Percentiles rank a stretch among this genome's conserved stretches.
phyloP scores from a whole-genome alignment of 1,139 yeast species.

The Blastobotrys illinoisensis region DNA sequence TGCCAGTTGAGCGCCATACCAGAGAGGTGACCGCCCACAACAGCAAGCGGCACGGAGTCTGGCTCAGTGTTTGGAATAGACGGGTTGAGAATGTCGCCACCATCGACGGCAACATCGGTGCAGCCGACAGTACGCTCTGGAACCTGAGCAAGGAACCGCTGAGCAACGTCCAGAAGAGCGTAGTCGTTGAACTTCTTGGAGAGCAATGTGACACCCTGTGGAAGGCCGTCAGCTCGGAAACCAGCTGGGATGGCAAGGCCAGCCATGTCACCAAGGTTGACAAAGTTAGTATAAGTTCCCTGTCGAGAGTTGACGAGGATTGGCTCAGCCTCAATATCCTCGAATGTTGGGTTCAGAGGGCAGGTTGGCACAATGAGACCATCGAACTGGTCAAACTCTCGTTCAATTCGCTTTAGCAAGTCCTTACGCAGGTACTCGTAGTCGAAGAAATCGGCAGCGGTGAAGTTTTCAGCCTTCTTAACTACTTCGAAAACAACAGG shows the following conservation, averaged over 20 bases:
- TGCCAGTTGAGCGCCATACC: slow-evolving; percentile 96
- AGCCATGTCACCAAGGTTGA: slow-evolving; percentile 86
- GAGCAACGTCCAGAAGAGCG: slow-evolving; percentile 81
- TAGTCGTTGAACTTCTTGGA: slow-evolving; percentile 80
- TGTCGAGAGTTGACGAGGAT: slow-evolving; percentile 75
- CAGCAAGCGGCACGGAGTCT: slow-evolving; percentile 63
- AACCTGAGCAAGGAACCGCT: slow-evolving; percentile 53
- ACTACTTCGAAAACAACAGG: slow-evolving; percentile 79
- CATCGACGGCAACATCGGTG: slow-evolving; percentile 27
- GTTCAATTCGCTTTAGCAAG: slow-evolving; percentile 58
- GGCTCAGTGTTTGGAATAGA: slow-evolving; percentile 36
- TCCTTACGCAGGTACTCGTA: slow-evolving; percentile 80
- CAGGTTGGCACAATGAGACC: slow-evolving; percentile 87
- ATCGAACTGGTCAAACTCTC: slow-evolving; percentile 55
- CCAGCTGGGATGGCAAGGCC: slow-evolving; percentile 92
- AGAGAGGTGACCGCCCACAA: slow-evolving; percentile 89
- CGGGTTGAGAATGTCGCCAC: slow-evolving; percentile 38
- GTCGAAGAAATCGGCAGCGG: slow-evolving; percentile 79
- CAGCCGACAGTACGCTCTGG: slow-evolving; percentile 47
- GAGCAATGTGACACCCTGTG: slow-evolving; percentile 83
- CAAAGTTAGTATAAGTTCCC: slow-evolving; percentile 96
- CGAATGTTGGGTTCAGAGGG: slow-evolving; percentile 82
- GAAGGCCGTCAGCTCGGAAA: slow-evolving; percentile 75
- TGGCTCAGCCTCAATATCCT: slow-evolving; percentile 71
- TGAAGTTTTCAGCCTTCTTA: slow-evolving; percentile 65